Percentiles rank a stretch among this genome's conserved stretches.
Evolutionary conservation across 2,329 filamentous ascomycete species (phyloP).

Genomic region (Penicillium sp.): DNA sequence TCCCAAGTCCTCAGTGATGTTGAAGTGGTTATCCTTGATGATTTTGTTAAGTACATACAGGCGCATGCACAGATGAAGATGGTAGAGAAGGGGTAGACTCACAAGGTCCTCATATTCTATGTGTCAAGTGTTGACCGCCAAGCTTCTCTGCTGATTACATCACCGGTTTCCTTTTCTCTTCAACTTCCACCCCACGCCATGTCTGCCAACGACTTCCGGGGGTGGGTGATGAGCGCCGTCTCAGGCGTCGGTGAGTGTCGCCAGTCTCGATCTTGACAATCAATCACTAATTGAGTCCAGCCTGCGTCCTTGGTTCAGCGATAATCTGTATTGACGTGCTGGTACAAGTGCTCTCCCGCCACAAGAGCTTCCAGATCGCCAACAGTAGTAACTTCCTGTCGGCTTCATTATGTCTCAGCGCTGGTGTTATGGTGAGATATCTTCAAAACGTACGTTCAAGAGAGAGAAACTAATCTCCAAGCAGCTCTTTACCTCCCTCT

Average conservation of each 20-base stretch:
- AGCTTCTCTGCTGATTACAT: conserved; percentile 22
- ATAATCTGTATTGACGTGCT: conserved; percentile 85
- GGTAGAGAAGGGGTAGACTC: too few relatives aligned
- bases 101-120: too few relatives aligned
- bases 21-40: too few relatives aligned
- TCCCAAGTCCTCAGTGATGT: too few relatives aligned
- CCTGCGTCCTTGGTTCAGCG: conserved; percentile 66
- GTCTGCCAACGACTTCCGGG: conserved; percentile 73
- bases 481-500: conserved; percentile 85
- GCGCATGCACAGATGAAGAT: too few relatives aligned
- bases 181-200: conserved; percentile 30
- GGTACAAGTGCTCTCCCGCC: conserved; percentile 67
- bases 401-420: conserved; percentile 83
- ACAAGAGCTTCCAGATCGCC: conserved; percentile 77
- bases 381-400: conserved; percentile 86
- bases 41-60: too few relatives aligned
- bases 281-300: conserved; percentile 29
- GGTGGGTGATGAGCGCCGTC: conserved; percentile 84
- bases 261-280: neutral
- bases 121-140: conserved; percentile 23
- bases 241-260: conserved; percentile 66
- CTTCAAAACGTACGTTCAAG: neutral
- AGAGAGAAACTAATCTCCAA: neutral
- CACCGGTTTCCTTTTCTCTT: conserved; percentile 14
- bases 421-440: conserved; percentile 84